These are phyloP conservation scores for Lentinus tigrinus DNA, from an alignment of 768 basidiomycete genomes.

Conservation along the genomic window DNA sequence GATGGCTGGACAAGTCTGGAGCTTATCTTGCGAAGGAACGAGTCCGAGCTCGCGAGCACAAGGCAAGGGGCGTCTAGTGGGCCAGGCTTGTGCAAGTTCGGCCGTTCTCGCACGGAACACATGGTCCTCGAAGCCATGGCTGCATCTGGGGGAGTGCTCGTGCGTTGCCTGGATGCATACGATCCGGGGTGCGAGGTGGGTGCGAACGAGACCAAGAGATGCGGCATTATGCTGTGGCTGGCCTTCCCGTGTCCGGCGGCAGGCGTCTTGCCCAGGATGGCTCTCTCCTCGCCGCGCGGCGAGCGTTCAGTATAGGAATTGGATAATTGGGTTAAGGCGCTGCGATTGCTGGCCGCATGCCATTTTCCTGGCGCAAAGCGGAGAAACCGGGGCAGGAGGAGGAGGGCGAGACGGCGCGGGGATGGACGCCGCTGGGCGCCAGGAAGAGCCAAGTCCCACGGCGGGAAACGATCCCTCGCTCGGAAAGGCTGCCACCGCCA, in stretches of 20 bases:
- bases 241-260: no score
- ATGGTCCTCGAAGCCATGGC: not conserved
- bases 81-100: not conserved
- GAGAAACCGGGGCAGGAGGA: constrained; percentile 27
- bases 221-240: no score
- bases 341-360: not conserved
- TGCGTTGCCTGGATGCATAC: not conserved
- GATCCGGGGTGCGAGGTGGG: not conserved
- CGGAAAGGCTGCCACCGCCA: not conserved
- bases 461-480: not conserved
- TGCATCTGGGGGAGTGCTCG: not conserved
- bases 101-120: not conserved
- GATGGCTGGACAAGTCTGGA: no score
- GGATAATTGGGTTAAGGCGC: no score
- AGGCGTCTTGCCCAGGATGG: no score
- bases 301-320: no score
- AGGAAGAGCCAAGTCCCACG: constrained; percentile 18
- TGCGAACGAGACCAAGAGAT: not conserved
- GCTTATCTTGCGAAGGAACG: no score
- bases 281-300: no score
- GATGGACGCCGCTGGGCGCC: constrained; percentile 19
- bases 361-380: constrained; percentile 3
- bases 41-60: no score
- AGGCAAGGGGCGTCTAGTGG: no score
- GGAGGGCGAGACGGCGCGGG: constrained; percentile 10